phyloP scores from a whole-genome alignment of 2,329 filamentous ascomycete species.

The Biscogniauxia mediterranea region DNA sequence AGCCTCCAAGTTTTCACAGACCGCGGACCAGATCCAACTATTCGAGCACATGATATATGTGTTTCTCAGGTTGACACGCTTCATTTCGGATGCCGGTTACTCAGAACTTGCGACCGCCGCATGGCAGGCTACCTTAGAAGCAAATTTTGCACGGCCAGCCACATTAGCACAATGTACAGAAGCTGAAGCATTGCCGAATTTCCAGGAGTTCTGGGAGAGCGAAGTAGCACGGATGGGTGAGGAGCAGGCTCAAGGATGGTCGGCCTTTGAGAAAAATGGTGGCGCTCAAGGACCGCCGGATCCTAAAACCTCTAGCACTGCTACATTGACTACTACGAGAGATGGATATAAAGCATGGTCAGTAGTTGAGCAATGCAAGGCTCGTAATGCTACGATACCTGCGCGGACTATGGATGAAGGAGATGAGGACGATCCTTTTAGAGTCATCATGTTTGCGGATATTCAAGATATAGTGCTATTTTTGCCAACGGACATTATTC shows the following conservation, averaged over 20 bases:
- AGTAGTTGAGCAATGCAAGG: constrained; percentile 51
- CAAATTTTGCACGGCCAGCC: constrained; percentile 60
- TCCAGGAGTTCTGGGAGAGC: constrained; percentile 83
- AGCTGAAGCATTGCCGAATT: constrained; percentile 37
- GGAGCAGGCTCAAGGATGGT: constrained; percentile 67
- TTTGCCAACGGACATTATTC: constrained; percentile 41
- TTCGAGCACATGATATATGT: constrained; percentile 61
- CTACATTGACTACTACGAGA: constrained; percentile 30
- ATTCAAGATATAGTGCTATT: constrained; percentile 61
- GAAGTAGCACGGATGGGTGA: constrained; percentile 81
- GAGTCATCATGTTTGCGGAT: constrained; percentile 78
- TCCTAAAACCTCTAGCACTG: constrained; percentile 26
- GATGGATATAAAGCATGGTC: constrained; percentile 54
- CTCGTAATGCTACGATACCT: constrained; percentile 54
- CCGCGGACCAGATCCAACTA: constrained; percentile 10
- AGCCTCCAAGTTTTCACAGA: constrained; percentile 6
- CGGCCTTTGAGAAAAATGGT: constrained; percentile 41
- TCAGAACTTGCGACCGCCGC: constrained; percentile 71
- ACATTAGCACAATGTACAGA: constrained; percentile 25
- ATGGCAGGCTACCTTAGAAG: constrained; percentile 82
- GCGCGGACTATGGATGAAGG: constrained; percentile 73
- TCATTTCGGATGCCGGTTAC: constrained; percentile 76
- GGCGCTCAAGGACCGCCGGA: constrained; percentile 43
- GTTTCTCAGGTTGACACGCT: constrained; percentile 70
- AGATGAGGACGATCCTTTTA: constrained; percentile 76